Conservation (phyloP, 352 stramenopile species). For the Phytophthora sojae region DNA sequence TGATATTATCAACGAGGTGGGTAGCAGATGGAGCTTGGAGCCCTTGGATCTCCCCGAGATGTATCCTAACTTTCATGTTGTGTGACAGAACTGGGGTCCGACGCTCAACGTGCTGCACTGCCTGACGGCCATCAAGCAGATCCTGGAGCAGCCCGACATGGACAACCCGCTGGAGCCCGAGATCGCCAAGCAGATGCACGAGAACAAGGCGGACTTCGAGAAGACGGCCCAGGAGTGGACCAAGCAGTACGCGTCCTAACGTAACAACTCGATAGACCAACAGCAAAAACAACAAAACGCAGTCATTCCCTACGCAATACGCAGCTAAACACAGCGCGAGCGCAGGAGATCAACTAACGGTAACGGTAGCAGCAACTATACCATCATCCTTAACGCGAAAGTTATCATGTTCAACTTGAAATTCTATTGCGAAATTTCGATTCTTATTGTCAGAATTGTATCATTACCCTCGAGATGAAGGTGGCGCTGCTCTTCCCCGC, state of each 20-base stretch:
- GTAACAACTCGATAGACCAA: background rate
- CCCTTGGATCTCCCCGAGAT: too few relatives aligned
- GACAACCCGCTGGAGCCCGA: conserved; percentile 97
- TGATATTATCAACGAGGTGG: conserved; percentile 92
- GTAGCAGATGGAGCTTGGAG: background rate
- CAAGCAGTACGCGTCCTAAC: conserved; percentile 90
- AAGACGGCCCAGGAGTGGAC: conserved; percentile 94
- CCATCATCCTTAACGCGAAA: background rate
- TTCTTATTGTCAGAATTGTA: conserved; percentile 24
- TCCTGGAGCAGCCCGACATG: conserved; percentile 94
- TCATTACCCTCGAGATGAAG: conserved; percentile 14
- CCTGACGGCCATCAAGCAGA: conserved; percentile 93
- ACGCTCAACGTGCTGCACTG: conserved; percentile 95
- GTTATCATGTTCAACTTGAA: conserved; percentile 5
- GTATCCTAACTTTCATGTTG: background rate
- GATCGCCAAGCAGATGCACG: conserved; percentile 94
- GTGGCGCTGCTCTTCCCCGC: conserved; percentile 12
- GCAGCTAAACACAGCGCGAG: background rate
- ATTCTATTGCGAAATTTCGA: conserved; percentile 6
- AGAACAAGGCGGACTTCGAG: conserved; percentile 94
- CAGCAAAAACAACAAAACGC: background rate
- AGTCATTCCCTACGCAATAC: background rate
- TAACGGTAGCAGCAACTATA: background rate
- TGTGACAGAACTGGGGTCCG: conserved; percentile 92
- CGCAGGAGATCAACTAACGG: background rate